These are phyloP conservation scores for Fusarium sp. DNA, from an alignment of 2,329 filamentous ascomycete genomes.

Conservation along the genomic window DNA sequence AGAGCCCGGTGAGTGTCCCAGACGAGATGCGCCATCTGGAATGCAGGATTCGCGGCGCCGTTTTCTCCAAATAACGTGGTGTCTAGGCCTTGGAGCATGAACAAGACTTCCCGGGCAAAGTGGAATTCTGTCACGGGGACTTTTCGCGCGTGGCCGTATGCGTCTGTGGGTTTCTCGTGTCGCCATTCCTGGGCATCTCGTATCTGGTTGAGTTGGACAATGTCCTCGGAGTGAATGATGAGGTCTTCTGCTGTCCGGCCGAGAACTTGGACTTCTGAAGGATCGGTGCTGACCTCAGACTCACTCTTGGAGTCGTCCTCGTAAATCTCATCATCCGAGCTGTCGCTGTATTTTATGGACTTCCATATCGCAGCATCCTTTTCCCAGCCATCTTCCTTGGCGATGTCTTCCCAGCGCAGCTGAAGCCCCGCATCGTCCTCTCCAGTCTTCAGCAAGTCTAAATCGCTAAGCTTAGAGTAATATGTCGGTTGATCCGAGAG, in stretches of 20 bases:
- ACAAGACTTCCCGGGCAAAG: slow-evolving; percentile 80
- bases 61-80: slow-evolving; percentile 75
- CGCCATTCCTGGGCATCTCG: slow-evolving; percentile 53
- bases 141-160: slow-evolving; percentile 51
- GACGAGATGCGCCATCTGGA: slow-evolving; percentile 61
- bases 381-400: slow-evolving; percentile 79
- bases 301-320: slow-evolving; percentile 54
- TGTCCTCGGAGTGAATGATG: slow-evolving; percentile 50
- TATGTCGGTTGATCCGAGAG: slow-evolving; percentile 84
- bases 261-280: slow-evolving; percentile 41
- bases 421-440: slow-evolving; percentile 56
- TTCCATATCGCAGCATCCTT: slow-evolving; percentile 77
- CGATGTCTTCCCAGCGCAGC: slow-evolving; percentile 84
- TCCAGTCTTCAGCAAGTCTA: slow-evolving; percentile 64
- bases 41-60: slow-evolving; percentile 53
- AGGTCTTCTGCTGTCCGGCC: slow-evolving; percentile 47
- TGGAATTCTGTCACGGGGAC: slow-evolving; percentile 76
- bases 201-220: slow-evolving; percentile 47
- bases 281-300: slow-evolving; percentile 45
- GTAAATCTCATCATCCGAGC: slow-evolving; percentile 65
- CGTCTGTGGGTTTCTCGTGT: slow-evolving; percentile 47
- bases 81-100: slow-evolving; percentile 84
- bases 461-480: slow-evolving; percentile 72
- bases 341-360: slow-evolving; percentile 75
- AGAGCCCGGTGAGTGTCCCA: slow-evolving; percentile 64